A percentile compares a stretch with the other conserved stretches of the same genome.
Conservation (phyloP, 2,329 filamentous ascomycete genomes). For the Aspergillus pseudoterreus region DNA sequence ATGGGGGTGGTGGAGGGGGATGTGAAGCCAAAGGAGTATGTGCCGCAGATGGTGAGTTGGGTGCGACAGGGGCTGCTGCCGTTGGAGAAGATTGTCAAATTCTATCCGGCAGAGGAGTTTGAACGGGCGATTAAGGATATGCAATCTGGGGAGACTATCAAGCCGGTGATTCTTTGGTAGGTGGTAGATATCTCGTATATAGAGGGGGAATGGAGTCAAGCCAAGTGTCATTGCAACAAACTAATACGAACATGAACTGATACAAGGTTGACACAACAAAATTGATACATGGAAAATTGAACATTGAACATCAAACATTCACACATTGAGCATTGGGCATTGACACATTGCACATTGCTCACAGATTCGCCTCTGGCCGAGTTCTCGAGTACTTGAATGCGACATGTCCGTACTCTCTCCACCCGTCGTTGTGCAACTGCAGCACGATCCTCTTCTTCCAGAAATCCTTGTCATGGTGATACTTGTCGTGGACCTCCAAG, state of each 20-base stretch:
- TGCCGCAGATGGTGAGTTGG: constrained; percentile 50
- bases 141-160: constrained; percentile 24
- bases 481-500: constrained; percentile 30
- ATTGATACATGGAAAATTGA: too few relatives aligned
- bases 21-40: constrained; percentile 35
- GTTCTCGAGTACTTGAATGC: constrained; percentile 19
- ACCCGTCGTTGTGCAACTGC: constrained; percentile 25
- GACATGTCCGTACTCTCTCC: constrained; percentile 33
- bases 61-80: constrained; percentile 47
- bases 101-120: constrained; percentile 36
- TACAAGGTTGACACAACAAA: background rate
- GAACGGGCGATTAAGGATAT: constrained; percentile 24
- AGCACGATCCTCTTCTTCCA: constrained; percentile 24
- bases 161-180: constrained; percentile 28
- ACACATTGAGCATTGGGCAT: too few relatives aligned
- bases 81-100: constrained; percentile 44
- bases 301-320: too few relatives aligned
- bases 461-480: constrained; percentile 35
- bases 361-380: constrained; percentile 11
- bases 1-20: constrained; percentile 49
- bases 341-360: background rate
- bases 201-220: background rate
- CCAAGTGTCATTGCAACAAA: too few relatives aligned
- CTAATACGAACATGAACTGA: background rate
- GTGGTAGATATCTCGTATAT: background rate